phyloP scores from a whole-genome alignment of 2,329 filamentous ascomycete species.

The Fusarium burgessii region DNA sequence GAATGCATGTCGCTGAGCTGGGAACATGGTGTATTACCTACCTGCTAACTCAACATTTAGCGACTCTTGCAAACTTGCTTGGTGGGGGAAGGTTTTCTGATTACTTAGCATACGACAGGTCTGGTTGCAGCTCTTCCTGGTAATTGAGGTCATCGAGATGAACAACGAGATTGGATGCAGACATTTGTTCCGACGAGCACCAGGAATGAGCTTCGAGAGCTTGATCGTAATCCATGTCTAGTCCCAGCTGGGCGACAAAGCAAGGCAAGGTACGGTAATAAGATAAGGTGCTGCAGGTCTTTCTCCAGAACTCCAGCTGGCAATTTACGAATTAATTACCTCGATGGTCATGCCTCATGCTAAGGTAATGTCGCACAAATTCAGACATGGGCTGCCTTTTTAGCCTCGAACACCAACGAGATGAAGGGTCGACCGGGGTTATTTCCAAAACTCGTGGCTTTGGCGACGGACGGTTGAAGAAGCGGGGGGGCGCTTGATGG shows the following conservation, averaged over 20 bases:
- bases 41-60: background rate
- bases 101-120: slow-evolving; percentile 7
- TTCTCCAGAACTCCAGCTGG: slow-evolving; percentile 11
- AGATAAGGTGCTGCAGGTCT: slow-evolving; percentile 20
- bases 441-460: slow-evolving; percentile 37
- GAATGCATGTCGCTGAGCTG: slow-evolving; percentile 28
- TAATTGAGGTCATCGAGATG: slow-evolving; percentile 24
- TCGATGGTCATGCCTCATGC: background rate
- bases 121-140: background rate
- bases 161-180: background rate
- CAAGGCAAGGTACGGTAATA: slow-evolving; percentile 24
- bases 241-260: slow-evolving; percentile 4
- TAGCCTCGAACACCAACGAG: slow-evolving; percentile 41
- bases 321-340: slow-evolving; percentile 7
- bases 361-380: slow-evolving; percentile 30
- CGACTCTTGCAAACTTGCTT: slow-evolving; percentile 3
- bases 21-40: slow-evolving; percentile 7
- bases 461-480: slow-evolving; percentile 34
- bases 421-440: slow-evolving; percentile 38
- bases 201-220: slow-evolving; percentile 25
- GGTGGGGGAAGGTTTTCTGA: slow-evolving; percentile 2
- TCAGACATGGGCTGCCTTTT: slow-evolving; percentile 24
- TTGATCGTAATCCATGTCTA: slow-evolving; percentile 20
- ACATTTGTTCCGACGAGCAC: slow-evolving; percentile 19
- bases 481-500: slow-evolving; percentile 28